Base-by-base conservation (phyloP, 2,329 filamentous ascomycete genomes). In the Arthrobotrys sphaeroides region DNA sequence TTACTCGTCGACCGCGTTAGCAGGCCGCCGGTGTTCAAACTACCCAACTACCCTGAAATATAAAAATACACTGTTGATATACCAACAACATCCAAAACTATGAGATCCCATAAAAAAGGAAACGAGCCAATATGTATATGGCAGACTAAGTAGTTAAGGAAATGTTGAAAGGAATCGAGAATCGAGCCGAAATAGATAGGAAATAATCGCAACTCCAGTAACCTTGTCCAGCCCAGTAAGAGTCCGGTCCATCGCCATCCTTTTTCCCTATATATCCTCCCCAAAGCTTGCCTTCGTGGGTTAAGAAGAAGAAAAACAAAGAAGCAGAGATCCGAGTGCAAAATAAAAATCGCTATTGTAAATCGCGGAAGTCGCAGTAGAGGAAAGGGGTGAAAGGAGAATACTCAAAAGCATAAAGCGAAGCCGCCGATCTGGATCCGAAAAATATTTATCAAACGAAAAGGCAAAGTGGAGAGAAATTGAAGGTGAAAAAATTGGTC, bases 61-160 rank as follows among this genome's bases (percentile, higher is more conserved):
- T 47, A 47, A 42, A 51, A 55, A 55, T 55, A 55, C 51, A 55
- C 28, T 18, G 16, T 55, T 38, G 51, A 55, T 60, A 42, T 60
- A 42, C 28, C 10, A 13, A 60, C 43, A 60, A 60, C 43, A 60
- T 43, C 24, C 36, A 60, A 9, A n/a, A 24, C 13, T 36, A 53
- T n/a, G 49, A 36, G 10, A 47, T 47, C 31, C 45, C 45, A 24
- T 16, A 20, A 22, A 2, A 28, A 33, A 59, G 28, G 7, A 16
- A 55, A 31, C 16, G 26, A 28, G 16, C 42, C 42, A 47, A 9
- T 45, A 47, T 43, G 16, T n/a, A 45, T 61, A 13, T 31, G 57
- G 42, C 38, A 22, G n/a, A 18, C 16, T 22, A 24, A 24, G 22
- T 60, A 16, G n/a, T 10, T 24, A 36, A 42, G 26, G 16, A n/a